These are phyloP conservation scores for Cajanus cajan DNA, from an alignment of 306 rosid genomes.

Conservation along the genomic window DNA sequence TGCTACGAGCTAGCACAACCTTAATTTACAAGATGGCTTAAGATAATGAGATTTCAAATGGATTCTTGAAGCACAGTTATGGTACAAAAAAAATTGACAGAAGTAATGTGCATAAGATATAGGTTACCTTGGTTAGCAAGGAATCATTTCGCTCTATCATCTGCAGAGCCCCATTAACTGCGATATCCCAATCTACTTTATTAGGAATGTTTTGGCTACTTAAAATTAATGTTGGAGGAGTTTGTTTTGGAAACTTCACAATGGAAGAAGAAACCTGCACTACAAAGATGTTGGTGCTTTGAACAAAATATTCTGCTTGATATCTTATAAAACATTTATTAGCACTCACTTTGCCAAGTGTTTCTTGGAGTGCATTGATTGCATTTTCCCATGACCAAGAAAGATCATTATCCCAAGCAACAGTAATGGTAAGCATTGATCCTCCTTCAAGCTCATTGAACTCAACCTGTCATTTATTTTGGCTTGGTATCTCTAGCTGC, in stretches of 20 bases:
- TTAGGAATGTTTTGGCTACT: conserved; percentile 65
- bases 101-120: conserved; percentile 3
- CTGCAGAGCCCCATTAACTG: conserved; percentile 71
- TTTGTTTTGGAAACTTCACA: conserved; percentile 51
- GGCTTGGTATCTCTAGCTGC: conserved; percentile 60
- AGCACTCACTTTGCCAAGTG: conserved; percentile 60
- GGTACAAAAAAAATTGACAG: not conserved
- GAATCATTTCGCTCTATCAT: conserved; percentile 62
- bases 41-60: conserved; percentile 26
- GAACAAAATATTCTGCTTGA: not conserved
- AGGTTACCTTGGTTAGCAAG: conserved; percentile 57
- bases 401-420: conserved; percentile 89
- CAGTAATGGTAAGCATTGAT: conserved; percentile 77
- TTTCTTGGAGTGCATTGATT: conserved; percentile 59
- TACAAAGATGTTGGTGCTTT: conserved; percentile 5
- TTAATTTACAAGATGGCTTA: conserved; percentile 38
- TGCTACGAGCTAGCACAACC: conserved; percentile 96
- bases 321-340: not conserved
- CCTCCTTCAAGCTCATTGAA: conserved; percentile 83
- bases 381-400: conserved; percentile 75
- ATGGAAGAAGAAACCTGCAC: conserved; percentile 71
- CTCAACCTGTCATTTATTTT: conserved; percentile 78
- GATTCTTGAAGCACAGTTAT: conserved; percentile 3
- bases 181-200: conserved; percentile 65
- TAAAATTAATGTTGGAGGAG: conserved; percentile 55